Base-by-base conservation (phyloP, 2,329 filamentous ascomycete species). In the Dothideomycetes sp. region DNA sequence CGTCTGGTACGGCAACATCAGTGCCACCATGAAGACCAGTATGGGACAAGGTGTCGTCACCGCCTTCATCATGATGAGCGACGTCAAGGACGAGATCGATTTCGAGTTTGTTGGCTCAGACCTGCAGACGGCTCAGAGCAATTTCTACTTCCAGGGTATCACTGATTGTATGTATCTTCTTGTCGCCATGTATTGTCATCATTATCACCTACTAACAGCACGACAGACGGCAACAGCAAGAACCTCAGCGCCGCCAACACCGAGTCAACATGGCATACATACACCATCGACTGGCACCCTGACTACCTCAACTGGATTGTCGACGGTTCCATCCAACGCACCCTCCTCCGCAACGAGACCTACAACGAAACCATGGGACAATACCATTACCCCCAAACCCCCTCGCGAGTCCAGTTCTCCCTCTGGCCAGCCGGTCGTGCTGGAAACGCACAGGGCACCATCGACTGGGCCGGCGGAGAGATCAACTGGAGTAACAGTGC, bases 1-100 rank as follows among this genome's bases (percentile, higher is more conserved):
- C 65, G 80, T 98, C 64, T 96, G 91, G 91, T 98, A 96, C 63
- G 91, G 91, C 57, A 94, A 84, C 63, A 80, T 94, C 54, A 83
- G 82, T 61, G 86, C 85, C 41, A 83, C 69, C 43, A 70, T 96
- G 62, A 91, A 86, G 71, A 89, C 87, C 0, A 82, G 81, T 49
- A 80, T 84, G 55, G 88, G 87, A 44, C 67, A 71, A 32, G 91
- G 91, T 71, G 91, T 98, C 16, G 83, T 98, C n/a, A 93, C 87
- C 2, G 89, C 87, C 20, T 98, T 98, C 60, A 98, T 98, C 60
- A 70, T 96, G 57, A 78, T 95, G 63, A 88, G 84, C 24, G 89
- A 96, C 56, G 83, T 93, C 56, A 94, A 95, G 72, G 91, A 98
- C 57, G 91, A 98, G 64, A 94, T 98, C 55, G 91, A 98, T 67